phyloP scores from a whole-genome alignment of 768 basidiomycete species.

The Rubroboletus pulcherrimus region DNA sequence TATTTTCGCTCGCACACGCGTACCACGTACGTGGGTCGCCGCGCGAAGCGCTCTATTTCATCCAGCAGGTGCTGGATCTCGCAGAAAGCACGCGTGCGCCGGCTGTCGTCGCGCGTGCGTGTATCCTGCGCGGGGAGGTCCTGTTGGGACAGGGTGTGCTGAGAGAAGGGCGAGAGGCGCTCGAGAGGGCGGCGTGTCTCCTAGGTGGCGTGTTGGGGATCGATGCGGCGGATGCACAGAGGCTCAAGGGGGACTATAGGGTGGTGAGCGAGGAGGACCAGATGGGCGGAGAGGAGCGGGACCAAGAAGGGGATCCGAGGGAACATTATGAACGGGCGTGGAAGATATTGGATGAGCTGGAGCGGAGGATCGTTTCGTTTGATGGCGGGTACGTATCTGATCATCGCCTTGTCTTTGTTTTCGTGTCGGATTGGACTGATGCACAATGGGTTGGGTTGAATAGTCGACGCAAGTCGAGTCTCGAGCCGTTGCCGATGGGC shows the following conservation, averaged over 20 bases:
- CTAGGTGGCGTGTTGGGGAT: conserved; percentile 47
- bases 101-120: conserved; percentile 59
- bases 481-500: conserved; percentile 28
- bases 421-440: background rate
- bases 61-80: conserved; percentile 70
- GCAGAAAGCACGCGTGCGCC: conserved; percentile 67
- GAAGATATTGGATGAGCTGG: conserved; percentile 58
- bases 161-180: conserved; percentile 50
- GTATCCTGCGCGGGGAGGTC: conserved; percentile 66
- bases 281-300: conserved; percentile 29
- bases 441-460: background rate
- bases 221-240: conserved; percentile 55
- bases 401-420: background rate
- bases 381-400: conserved; percentile 46
- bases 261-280: conserved; percentile 21
- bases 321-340: conserved; percentile 55
- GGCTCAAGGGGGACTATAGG: conserved; percentile 54
- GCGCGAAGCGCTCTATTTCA: conserved; percentile 82
- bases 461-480: conserved; percentile 45
- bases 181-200: conserved; percentile 48
- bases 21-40: conserved; percentile 77
- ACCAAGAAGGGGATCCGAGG: conserved; percentile 40
- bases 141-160: conserved; percentile 59
- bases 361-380: conserved; percentile 48
- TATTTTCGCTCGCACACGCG: conserved; percentile 60